Evolutionary conservation across 2,329 filamentous ascomycete species (phyloP).

Genomic region (Fusarium paranaense): DNA sequence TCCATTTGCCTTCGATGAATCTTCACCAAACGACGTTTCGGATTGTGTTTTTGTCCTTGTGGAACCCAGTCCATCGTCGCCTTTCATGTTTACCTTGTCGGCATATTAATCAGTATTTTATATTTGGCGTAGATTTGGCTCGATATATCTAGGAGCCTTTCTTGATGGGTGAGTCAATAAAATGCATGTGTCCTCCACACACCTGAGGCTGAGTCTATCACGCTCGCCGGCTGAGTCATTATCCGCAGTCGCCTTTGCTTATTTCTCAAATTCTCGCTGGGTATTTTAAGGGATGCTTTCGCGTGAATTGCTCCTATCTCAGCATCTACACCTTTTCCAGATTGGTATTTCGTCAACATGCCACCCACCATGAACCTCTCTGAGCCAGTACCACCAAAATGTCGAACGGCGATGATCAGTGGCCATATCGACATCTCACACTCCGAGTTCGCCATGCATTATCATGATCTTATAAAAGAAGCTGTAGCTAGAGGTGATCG

Average conservation of each 20-base stretch:
- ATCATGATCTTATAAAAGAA: neutral
- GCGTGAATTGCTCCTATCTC: neutral
- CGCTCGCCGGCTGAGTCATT: neutral
- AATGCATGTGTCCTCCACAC: neutral
- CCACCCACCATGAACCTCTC: neutral
- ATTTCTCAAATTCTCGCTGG: neutral
- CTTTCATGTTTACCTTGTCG: no score
- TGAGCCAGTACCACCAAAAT: neutral
- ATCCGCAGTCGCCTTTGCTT: neutral
- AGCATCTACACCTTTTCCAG: no score
- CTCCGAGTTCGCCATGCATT: neutral
- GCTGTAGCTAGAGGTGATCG: neutral
- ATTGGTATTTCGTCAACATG: neutral
- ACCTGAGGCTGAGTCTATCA: neutral
- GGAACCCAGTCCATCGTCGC: no score
- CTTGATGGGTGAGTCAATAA: neutral
- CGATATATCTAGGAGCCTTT: neutral
- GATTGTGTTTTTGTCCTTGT: no score
- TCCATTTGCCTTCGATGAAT: no score
- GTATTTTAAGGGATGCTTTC: neutral
- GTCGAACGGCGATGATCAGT: neutral
- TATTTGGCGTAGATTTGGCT: no score
- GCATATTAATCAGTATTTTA: no score
- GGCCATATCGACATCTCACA: neutral
- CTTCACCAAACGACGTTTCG: no score